A percentile compares a stretch with the other conserved stretches of the same genome.
These are phyloP conservation scores for Alternaria brassicae DNA, from an alignment of 2,329 filamentous ascomycete genomes.

Conservation along the genomic window DNA sequence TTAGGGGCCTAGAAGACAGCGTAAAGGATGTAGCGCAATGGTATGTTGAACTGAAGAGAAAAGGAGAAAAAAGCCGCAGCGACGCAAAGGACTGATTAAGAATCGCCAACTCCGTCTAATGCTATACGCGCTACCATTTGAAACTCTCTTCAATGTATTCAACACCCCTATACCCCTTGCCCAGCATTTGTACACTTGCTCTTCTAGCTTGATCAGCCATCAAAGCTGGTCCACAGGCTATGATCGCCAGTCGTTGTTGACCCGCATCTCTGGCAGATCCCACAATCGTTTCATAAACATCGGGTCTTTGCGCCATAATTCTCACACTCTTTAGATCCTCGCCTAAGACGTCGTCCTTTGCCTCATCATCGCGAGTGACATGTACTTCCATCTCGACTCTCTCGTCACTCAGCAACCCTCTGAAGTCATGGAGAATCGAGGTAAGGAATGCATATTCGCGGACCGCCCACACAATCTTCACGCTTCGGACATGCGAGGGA, in stretches of 20 bases:
- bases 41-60: conserved; percentile 29
- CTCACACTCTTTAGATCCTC: conserved; percentile 28
- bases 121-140: conserved; percentile 46
- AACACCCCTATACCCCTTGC: conserved; percentile 36
- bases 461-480: conserved; percentile 47
- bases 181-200: conserved; percentile 49
- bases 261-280: conserved; percentile 42
- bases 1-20: conserved; percentile 33
- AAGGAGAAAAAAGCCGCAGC: neutral
- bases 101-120: neutral
- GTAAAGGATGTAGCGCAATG: conserved; percentile 38
- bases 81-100: neutral
- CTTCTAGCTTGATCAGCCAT: conserved; percentile 57
- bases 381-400: conserved; percentile 37
- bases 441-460: conserved; percentile 41
- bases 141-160: conserved; percentile 59
- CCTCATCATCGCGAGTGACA: conserved; percentile 35
- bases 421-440: conserved; percentile 34
- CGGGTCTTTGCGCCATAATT: conserved; percentile 49
- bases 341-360: conserved; percentile 29
- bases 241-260: conserved; percentile 44
- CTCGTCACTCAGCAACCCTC: conserved; percentile 29
- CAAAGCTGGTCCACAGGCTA: conserved; percentile 55
- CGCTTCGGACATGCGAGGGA: conserved; percentile 19
- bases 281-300: conserved; percentile 47